Base-by-base conservation (phyloP, 371 early-diverging fungal species). In the Nematocida ausubeli region DNA sequence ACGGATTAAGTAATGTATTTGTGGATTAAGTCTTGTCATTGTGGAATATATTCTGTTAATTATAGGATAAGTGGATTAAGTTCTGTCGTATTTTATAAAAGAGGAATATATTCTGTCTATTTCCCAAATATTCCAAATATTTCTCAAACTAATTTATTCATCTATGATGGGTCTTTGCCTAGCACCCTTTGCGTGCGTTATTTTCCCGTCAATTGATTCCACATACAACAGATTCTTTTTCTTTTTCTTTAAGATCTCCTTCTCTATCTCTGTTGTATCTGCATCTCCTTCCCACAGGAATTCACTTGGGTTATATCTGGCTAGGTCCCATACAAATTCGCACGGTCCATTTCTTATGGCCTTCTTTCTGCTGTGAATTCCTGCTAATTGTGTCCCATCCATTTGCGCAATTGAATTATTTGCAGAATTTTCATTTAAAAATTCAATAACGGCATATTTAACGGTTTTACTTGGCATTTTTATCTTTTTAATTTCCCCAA, bases 271-370 rank as follows among this genome's bases (percentile, higher is more conserved):
- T 14, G 51, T 37, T 3, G 7, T 65, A 24, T 72, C 65, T 35
- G 7, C 22, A 24, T 72, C 65, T 50, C 65, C 65, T 24, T 72
- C 65, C 73, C 73, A 72, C n/a, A 72, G 65, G 51, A 26, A 35
- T 7, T 72, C 65, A 42, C n/a, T 28, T 16, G n/a, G 9, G 12
- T 44, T 14, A n/a, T n/a, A n/a, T 4, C 19, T 26, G 24, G 65
- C 44, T n/a, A 72, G 39, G 28, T 47, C 44, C 73, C 73, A 72
- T 3, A 72, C 63, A 34, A 72, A 72, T 39, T 72, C 64, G 6
- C n/a, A n/a, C 5, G 26, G 19, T 6, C 28, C 24, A 22, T 52
- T 60, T 32, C n/a, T 62, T 42, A 16, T 34, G 12, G 14, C 24
- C 24, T 62, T 72, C 24, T 35, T 72, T 39, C 52, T 62, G 44